Conservation (phyloP, 306 rosid species). For the Biancaea sappan region DNA sequence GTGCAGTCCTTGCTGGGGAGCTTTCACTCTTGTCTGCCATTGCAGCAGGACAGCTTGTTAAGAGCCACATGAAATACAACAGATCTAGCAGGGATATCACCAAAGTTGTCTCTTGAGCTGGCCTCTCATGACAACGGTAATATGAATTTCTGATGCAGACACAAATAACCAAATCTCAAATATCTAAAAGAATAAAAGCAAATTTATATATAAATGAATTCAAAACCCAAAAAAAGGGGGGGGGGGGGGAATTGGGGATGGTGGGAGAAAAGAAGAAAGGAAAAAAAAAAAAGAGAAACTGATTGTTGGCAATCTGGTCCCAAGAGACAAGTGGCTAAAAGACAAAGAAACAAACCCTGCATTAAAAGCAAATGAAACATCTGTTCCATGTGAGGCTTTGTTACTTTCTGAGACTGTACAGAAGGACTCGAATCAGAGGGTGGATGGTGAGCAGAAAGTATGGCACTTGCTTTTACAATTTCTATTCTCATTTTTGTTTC, state of each 20-base stretch:
- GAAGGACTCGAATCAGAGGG: conserved; percentile 29
- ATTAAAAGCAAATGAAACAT: conserved; percentile 6
- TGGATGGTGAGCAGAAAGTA: not conserved
- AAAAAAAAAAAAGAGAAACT: not conserved
- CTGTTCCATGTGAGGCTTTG: conserved; percentile 17
- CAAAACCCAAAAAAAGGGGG: too few species aligned
- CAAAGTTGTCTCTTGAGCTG: conserved; percentile 42
- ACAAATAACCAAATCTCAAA: not conserved
- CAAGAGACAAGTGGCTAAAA: not conserved
- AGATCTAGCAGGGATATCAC: conserved; percentile 72
- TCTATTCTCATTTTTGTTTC: not conserved
- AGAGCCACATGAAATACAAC: conserved; percentile 94
- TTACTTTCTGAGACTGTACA: conserved; percentile 33
- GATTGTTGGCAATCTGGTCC: not conserved
- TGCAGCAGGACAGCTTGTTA: conserved; percentile 90
- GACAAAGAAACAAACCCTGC: conserved; percentile 11
- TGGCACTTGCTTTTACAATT: not conserved
- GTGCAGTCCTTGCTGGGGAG: conserved; percentile 89
- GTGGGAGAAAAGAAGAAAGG: not conserved
- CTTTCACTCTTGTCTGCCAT: conserved; percentile 94
- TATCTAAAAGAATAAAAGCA: not conserved
- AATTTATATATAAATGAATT: conserved; percentile 1
- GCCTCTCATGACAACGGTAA: not conserved
- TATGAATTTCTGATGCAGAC: not conserved
- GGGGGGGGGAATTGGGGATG: conserved; percentile 9